Base-by-base conservation (phyloP, 805 yeast genomes). In the Candida quercuum region DNA sequence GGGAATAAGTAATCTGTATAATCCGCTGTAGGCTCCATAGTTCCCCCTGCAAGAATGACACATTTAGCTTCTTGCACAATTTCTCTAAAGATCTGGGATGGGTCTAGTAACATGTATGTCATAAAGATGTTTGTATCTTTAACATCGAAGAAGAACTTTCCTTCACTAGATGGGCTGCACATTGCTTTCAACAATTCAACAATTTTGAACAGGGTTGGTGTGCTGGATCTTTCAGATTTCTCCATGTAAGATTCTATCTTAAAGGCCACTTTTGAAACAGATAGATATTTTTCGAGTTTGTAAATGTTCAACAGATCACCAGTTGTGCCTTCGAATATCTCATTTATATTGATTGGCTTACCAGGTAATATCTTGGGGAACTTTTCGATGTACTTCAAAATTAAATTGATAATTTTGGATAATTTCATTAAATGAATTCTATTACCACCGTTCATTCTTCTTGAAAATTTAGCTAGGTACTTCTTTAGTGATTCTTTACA, bases 21-120 rank as follows among this genome's bases (percentile, higher is more conserved):
- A 46, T 89, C 96, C n/a, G 67, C 52, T 24, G 79, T 66, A 0
- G 97, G 97, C 53, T 85, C 91, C 96, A 88, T 86, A 0, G 98
- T 89, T 12, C 98, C 98, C 25, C 98, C 98, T 2, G 96, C 93
- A 3, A 89, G 56, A 2, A 91, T 65, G 0, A 89, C 82, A 56
- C 89, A 81, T 45, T 69, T 69, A 0, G 87, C 69, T 12, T 76
- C 72, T 3, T 76, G 76, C 0, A 86, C 75, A 3, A 91, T 66
- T 2, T 78, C 80, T 37, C 69, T 65, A 53, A 89, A 86, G 3
- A 75, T 66, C 33, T 74, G 75, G 38, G 86, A 77, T 3, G 96
- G 95, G 51, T 88, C 95, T 7, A 89, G 63, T 7, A 87, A 63
- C 68, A 86, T 71, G 51, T 88, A 89, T 40, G 78, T 76, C 36